A percentile compares a stretch with the other conserved stretches of the same genome.
Evolutionary conservation across 1,284 basidiomycete genomes (phyloP).

Genomic region (Fomitopsis betulina): DNA sequence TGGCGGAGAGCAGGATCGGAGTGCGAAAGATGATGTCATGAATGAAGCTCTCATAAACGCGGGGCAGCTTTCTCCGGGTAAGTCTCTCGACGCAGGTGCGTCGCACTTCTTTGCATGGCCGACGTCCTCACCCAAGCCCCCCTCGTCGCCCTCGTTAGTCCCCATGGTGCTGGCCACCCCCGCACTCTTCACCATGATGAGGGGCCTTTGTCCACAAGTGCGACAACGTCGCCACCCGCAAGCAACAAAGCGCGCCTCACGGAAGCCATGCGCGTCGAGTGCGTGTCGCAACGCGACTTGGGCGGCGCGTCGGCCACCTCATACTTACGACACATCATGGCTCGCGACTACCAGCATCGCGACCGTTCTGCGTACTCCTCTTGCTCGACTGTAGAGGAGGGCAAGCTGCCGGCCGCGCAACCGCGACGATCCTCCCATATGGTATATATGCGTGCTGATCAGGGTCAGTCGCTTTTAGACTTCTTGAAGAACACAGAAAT

Average conservation of each 20-base stretch:
- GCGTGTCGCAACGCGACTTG: background rate
- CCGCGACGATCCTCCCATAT: background rate
- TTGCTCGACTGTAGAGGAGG: background rate
- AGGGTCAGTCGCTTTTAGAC: background rate
- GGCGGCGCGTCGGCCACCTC: background rate
- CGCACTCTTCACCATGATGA: background rate
- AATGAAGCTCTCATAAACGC: constrained; percentile 5
- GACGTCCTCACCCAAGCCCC: constrained; percentile 8
- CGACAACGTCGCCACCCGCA: background rate
- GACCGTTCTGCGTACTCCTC: background rate
- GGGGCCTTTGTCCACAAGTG: background rate
- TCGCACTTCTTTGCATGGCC: constrained; percentile 7
- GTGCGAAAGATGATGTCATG: constrained; percentile 6
- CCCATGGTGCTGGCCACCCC: background rate
- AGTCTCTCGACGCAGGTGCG: constrained; percentile 1
- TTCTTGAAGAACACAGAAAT: background rate
- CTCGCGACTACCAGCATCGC: background rate
- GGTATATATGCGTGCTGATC: background rate
- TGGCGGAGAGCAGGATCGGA: background rate
- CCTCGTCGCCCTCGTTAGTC: constrained; percentile 1
- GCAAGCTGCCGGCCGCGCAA: background rate
- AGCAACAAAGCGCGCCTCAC: background rate
- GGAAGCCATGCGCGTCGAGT: background rate
- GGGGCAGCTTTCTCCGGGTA: background rate
- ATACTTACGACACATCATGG: background rate